Evolutionary conservation across 805 yeast genomes (phyloP).

Genomic region (Yarrowia sp.): DNA sequence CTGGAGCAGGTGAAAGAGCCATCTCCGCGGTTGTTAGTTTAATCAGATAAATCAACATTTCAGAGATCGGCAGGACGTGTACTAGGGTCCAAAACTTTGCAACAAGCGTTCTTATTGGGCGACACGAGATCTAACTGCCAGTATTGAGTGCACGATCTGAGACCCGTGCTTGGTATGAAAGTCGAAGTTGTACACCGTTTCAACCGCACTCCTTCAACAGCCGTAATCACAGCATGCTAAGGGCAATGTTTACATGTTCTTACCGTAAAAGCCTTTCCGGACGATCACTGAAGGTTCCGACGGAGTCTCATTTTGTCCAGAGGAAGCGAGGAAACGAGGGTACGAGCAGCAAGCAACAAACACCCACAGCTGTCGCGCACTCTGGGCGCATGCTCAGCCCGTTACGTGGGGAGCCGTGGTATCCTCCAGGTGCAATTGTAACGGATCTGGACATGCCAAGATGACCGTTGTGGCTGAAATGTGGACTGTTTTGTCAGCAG

Average conservation of each 20-base stretch:
- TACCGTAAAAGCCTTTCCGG: too few species aligned
- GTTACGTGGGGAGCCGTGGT: too few species aligned
- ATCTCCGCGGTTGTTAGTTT: neutral
- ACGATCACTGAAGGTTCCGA: slow-evolving; percentile 11
- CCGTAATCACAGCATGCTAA: too few species aligned
- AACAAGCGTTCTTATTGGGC: slow-evolving; percentile 11
- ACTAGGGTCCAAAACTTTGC: slow-evolving; percentile 19
- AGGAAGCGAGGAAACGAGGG: neutral
- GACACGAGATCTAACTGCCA: neutral
- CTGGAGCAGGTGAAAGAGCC: slow-evolving; percentile 3
- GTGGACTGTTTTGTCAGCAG: neutral
- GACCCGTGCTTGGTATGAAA: too few species aligned
- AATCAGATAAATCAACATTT: slow-evolving; percentile 29
- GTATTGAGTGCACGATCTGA: too few species aligned
- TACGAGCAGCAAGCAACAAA: slow-evolving; percentile 26
- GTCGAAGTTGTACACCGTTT: too few species aligned
- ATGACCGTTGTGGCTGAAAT: neutral
- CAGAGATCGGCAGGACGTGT: slow-evolving; percentile 20
- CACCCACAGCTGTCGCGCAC: slow-evolving; percentile 4
- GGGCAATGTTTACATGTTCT: too few species aligned
- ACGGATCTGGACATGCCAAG: neutral
- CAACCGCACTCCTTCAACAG: too few species aligned
- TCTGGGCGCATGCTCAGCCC: neutral
- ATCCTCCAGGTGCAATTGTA: neutral
- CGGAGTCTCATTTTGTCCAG: slow-evolving; percentile 14